phyloP scores from a whole-genome alignment of 2,329 filamentous ascomycete species.

The Stagonosporopsis vannaccii region DNA sequence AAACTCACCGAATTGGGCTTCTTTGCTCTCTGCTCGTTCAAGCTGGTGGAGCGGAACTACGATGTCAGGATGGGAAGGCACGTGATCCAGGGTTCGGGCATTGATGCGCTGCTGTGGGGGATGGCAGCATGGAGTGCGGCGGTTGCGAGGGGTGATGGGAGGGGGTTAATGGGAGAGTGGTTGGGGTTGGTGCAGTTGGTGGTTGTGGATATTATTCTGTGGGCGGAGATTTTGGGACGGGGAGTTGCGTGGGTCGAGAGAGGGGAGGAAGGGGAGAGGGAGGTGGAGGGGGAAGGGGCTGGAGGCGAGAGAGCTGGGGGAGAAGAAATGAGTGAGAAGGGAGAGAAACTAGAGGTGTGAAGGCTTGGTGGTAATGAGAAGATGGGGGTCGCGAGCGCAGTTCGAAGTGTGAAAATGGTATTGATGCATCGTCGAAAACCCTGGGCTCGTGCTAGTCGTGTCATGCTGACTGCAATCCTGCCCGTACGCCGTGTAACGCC shows the following conservation, averaged over 20 bases:
- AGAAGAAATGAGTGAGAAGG: not conserved
- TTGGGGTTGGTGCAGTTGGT: not conserved
- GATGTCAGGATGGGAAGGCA: not conserved
- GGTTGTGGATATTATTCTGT: not conserved
- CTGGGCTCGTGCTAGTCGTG: constrained; percentile 10
- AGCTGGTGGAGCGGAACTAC: not conserved
- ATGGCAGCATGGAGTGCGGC: constrained; percentile 1
- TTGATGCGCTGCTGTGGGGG: constrained; percentile 1
- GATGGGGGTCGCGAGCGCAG: not conserved
- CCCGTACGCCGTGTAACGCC: constrained; percentile 22
- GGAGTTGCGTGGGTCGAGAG: not conserved
- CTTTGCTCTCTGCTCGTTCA: not conserved
- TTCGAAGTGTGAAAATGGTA: constrained; percentile 15
- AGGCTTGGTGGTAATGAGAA: too few species aligned
- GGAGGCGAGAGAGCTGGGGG: not conserved
- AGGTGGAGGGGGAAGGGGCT: not conserved
- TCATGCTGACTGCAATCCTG: constrained; percentile 2
- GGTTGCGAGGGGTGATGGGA: not conserved
- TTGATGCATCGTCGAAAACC: constrained; percentile 12
- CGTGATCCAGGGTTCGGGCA: not conserved
- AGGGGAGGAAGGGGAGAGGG: not conserved
- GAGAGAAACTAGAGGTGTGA: not conserved
- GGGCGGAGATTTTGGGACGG: not conserved
- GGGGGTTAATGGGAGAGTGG: not conserved
- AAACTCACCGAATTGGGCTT: not conserved